Conservation (phyloP, 106 monocot species). For the Dendrobium huoshanense region DNA sequence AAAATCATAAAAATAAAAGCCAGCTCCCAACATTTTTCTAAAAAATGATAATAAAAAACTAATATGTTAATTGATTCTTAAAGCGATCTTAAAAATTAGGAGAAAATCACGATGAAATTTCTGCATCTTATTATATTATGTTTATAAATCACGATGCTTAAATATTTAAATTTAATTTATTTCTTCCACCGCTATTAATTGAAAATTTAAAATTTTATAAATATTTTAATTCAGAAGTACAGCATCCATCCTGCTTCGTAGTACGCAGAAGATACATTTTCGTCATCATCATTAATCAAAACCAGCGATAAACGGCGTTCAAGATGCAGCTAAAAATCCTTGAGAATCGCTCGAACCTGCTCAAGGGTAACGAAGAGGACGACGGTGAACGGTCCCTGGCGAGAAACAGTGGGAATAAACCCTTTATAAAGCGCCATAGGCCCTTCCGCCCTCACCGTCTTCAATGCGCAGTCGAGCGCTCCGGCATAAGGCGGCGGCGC, state of each 20-base stretch:
- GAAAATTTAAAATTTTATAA: background rate
- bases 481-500: conserved; percentile 40
- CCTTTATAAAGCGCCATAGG: conserved; percentile 63
- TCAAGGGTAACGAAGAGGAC: conserved; percentile 76
- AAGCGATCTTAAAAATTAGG: background rate
- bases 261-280: background rate
- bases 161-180: background rate
- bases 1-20: no score
- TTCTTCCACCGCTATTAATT: background rate
- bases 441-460: conserved; percentile 56
- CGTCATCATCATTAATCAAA: background rate
- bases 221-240: background rate
- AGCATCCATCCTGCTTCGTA: background rate
- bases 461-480: conserved; percentile 46
- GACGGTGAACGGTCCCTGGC: conserved; percentile 70
- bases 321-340: conserved; percentile 27
- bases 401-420: conserved; percentile 55
- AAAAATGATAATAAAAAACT: no score
- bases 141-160: background rate
- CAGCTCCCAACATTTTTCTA: no score
- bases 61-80: no score
- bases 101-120: background rate
- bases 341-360: conserved; percentile 54
- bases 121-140: background rate
- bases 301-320: background rate